Base-by-base conservation (phyloP, 129 eudicot species). In the Lonicera japonica region DNA sequence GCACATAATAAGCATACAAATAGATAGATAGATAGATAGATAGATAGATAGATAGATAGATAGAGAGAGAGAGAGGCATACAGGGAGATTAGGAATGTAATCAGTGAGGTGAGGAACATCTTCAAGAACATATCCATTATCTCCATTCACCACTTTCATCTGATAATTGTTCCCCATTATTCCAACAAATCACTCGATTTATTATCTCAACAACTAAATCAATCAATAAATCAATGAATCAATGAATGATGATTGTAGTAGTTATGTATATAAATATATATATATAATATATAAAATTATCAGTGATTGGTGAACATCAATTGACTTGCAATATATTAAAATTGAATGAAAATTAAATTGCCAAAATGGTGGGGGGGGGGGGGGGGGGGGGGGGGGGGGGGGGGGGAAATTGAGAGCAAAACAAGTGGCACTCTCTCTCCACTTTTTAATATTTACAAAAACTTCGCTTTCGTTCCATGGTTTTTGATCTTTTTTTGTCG, bases 101-200 rank as follows among this genome's bases (percentile, higher is more conserved):
- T 87, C 97, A 45, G 79, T 72, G 56, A 87, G 64, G 76, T 91
- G 97, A 80, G 97, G 97, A 65, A 91, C 95, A 71, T 91, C 97
- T 73, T 91, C 86, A 71, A 91, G 97, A 12, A 91, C 82, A 66
- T 77, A 91, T 7, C 97, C 97, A 62, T 61, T 72, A 24, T 84
- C 86, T 47, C 97, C 96, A 40, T 65, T 72, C 18, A 63, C 83
- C 41, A 84, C 78, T 66, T 91, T 91, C 97, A 85, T 89, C 65
- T 74, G 73, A 58, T 11, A 59, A 61, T 71, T 68, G 25, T 52
- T 21, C 54, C 63, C 22, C 78, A 60, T 18, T 17, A 29, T 1
- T 29, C 4, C 6, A 29, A 1, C 36, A 29, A 29, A 1, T 29
- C 4, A 29, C 23, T 24, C 2, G 14, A 4, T 56, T 25, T 2